phyloP scores from a whole-genome alignment of 805 yeast species.

The Ogataea wickerhamii region DNA sequence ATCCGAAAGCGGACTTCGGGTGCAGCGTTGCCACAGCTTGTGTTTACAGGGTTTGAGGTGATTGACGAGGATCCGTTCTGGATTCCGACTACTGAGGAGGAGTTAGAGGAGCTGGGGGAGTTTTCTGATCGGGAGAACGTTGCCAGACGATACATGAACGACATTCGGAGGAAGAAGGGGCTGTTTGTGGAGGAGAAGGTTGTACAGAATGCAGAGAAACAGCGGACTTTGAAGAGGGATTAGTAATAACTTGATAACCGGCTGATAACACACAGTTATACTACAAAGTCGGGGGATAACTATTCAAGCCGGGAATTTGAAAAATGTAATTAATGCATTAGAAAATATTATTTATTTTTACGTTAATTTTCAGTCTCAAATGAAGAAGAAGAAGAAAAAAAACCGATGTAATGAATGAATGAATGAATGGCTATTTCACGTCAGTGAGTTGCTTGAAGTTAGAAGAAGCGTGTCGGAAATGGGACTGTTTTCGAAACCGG shows the following conservation, averaged over 20 bases:
- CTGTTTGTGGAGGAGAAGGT: constrained; percentile 86
- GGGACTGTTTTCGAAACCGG: constrained; percentile 47
- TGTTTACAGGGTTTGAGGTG: constrained; percentile 82
- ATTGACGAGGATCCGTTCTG: constrained; percentile 95
- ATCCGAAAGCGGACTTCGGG: constrained; percentile 92
- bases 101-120: constrained; percentile 89
- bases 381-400: too few relatives aligned
- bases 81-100: constrained; percentile 98
- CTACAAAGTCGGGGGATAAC: too few relatives aligned
- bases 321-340: too few relatives aligned
- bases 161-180: constrained; percentile 82
- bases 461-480: too few relatives aligned
- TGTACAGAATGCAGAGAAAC: constrained; percentile 89
- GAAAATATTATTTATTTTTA: too few relatives aligned
- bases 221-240: constrained; percentile 78
- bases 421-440: too few relatives aligned
- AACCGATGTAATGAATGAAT: too few relatives aligned
- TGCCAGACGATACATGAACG: constrained; percentile 83
- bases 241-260: too few relatives aligned
- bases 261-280: too few relatives aligned
- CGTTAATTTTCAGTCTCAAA: too few relatives aligned
- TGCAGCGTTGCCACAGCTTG: constrained; percentile 94
- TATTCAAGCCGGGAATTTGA: too few relatives aligned
- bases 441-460: too few relatives aligned
- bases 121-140: constrained; percentile 88